A percentile compares a stretch with the other conserved stretches of the same genome.
Conservation (phyloP, 805 yeast species). For the Phaffomyces antillensis region DNA sequence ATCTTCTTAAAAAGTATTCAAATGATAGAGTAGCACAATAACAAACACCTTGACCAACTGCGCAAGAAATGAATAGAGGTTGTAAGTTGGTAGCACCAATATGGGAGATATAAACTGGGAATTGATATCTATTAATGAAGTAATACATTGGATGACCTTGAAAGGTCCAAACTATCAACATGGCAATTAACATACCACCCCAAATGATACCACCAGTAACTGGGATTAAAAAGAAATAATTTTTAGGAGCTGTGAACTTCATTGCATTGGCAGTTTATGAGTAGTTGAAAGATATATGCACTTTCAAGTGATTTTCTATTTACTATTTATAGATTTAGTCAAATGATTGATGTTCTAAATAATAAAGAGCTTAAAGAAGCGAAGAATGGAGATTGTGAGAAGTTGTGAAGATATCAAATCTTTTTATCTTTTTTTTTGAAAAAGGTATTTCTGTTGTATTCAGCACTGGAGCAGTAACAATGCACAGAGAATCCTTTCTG, state of each 20-base stretch:
- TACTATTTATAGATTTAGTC: too few relatives aligned
- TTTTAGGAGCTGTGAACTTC: conserved; percentile 20
- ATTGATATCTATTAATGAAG: conserved; percentile 39
- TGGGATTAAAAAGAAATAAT: conserved; percentile 52
- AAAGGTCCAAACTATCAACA: conserved; percentile 69
- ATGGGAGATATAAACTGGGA: conserved; percentile 71
- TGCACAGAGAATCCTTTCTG: too few relatives aligned
- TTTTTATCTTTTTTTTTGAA: too few relatives aligned
- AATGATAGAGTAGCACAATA: conserved; percentile 55
- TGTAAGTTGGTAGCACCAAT: conserved; percentile 83
- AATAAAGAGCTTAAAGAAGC: too few relatives aligned
- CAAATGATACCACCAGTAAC: conserved; percentile 60
- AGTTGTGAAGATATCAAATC: too few relatives aligned
- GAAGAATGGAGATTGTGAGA: too few relatives aligned
- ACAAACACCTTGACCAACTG: conserved; percentile 71
- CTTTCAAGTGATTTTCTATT: too few relatives aligned
- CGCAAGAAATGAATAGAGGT: conserved; percentile 75
- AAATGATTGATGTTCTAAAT: too few relatives aligned
- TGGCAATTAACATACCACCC: conserved; percentile 88
- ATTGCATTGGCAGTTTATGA: neutral
- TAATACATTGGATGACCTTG: conserved; percentile 72
- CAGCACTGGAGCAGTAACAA: too few relatives aligned
- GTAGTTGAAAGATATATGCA: too few relatives aligned
- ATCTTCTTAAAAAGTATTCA: conserved; percentile 56
- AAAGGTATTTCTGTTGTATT: too few relatives aligned